A percentile compares a stretch with the other conserved stretches of the same genome.
Conservation (phyloP, 306 rosid genomes). For the Acmispon strigosus region DNA sequence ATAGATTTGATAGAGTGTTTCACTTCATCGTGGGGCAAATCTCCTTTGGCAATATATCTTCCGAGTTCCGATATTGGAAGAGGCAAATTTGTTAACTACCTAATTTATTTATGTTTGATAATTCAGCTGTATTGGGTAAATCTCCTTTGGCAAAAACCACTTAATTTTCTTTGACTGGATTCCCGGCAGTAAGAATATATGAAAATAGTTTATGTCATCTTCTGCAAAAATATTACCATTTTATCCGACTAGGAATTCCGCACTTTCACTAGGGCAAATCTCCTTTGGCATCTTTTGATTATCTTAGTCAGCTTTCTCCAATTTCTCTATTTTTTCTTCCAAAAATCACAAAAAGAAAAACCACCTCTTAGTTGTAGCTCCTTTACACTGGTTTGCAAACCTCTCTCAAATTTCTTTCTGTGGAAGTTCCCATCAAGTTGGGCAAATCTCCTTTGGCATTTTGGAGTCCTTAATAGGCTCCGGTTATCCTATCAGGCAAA, state of each 20-base stretch:
- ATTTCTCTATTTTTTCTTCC: slow-evolving; percentile 6
- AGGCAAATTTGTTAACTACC: slow-evolving; percentile 19
- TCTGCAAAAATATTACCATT: slow-evolving; percentile 15
- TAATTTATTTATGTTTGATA: slow-evolving; percentile 25
- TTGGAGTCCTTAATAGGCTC: slow-evolving; percentile 52
- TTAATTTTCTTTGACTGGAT: slow-evolving; percentile 20
- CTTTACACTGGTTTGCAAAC: slow-evolving; percentile 30
- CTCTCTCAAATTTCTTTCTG: slow-evolving; percentile 34
- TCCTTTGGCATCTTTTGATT: slow-evolving; percentile 38
- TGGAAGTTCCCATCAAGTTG: slow-evolving; percentile 44
- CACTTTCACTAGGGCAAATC: slow-evolving; percentile 35
- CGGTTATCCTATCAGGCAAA: slow-evolving; percentile 44
- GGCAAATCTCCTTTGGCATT: slow-evolving; percentile 99
- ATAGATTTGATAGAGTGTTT: slow-evolving; percentile 9
- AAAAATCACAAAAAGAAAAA: slow-evolving; percentile 8
- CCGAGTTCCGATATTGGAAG: slow-evolving; percentile 27
- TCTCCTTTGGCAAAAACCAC: slow-evolving; percentile 80
- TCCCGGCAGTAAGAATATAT: neutral
- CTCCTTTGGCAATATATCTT: slow-evolving; percentile 76
- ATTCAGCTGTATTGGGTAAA: slow-evolving; percentile 53
- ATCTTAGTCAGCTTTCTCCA: slow-evolving; percentile 15
- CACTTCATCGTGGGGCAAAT: slow-evolving; percentile 54
- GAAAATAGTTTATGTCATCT: slow-evolving; percentile 14
- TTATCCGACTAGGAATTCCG: slow-evolving; percentile 14
- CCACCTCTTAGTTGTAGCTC: slow-evolving; percentile 16